A percentile compares a stretch with the other conserved stretches of the same genome.
phyloP scores from a whole-genome alignment of 2,329 filamentous ascomycete species.

The Didymella pinodella region DNA sequence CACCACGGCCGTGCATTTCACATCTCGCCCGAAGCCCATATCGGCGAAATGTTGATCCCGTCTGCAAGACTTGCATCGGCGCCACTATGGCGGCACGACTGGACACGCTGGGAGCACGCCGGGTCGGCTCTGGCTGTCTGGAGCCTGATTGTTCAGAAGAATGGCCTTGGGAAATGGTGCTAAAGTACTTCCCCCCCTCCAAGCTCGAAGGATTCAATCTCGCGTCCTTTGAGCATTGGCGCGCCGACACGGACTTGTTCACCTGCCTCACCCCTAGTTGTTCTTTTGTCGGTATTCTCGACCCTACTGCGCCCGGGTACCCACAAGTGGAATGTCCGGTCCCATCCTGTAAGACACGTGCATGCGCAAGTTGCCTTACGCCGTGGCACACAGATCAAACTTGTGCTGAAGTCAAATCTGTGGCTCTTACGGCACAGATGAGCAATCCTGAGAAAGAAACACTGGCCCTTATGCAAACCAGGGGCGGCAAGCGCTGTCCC shows the following conservation, averaged over 20 bases:
- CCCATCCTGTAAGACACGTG: slow-evolving; percentile 27
- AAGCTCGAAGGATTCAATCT: slow-evolving; percentile 37
- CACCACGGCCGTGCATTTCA: slow-evolving; percentile 31
- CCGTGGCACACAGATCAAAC: slow-evolving; percentile 38
- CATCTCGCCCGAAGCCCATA: slow-evolving; percentile 35
- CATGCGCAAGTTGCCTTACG: slow-evolving; percentile 33
- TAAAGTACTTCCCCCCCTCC: slow-evolving; percentile 31
- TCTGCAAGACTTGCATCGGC: slow-evolving; percentile 41
- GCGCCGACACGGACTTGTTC: slow-evolving; percentile 20
- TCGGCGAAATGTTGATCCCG: slow-evolving; percentile 30
- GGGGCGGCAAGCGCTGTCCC: slow-evolving; percentile 40
- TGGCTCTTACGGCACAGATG: slow-evolving; percentile 32
- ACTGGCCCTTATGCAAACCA: slow-evolving; percentile 34
- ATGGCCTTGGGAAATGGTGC: slow-evolving; percentile 31
- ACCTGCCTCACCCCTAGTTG: slow-evolving; percentile 31
- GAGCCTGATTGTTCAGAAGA: slow-evolving; percentile 32
- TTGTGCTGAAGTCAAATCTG: slow-evolving; percentile 33
- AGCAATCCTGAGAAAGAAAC: slow-evolving; percentile 32
- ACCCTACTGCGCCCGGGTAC: slow-evolving; percentile 29
- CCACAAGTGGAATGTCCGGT: slow-evolving; percentile 35
- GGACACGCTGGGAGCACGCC: slow-evolving; percentile 33
- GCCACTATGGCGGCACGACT: slow-evolving; percentile 31
- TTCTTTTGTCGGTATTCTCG: slow-evolving; percentile 26
- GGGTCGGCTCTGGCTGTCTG: slow-evolving; percentile 32
- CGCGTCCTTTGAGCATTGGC: slow-evolving; percentile 36